Conservation (phyloP, 495 filamentous ascomycete species). For the Aspergillus haitiensis region DNA sequence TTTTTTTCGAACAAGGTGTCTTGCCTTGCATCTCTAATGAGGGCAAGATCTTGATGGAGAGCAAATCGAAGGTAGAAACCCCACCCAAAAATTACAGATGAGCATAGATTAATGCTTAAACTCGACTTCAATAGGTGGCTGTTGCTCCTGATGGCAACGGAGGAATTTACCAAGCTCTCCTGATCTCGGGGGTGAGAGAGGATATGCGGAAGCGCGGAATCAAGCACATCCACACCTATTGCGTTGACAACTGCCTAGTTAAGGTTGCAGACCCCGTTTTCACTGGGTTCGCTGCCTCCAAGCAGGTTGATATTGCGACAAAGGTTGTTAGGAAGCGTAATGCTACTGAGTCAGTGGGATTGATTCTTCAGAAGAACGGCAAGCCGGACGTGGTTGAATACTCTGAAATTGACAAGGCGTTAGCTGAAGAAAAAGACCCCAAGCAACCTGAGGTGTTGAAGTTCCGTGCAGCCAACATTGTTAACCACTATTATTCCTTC, state of each 20-base stretch:
- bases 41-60: conserved; percentile 93
- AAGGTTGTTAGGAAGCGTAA: conserved; percentile 98
- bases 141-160: conserved; percentile 99
- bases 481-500: conserved; percentile 99
- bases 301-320: conserved; percentile 92
- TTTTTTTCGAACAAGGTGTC: conserved; percentile 96
- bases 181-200: conserved; percentile 75
- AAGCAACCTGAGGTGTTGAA: conserved; percentile 81
- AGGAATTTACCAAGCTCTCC: conserved; percentile 90
- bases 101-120: background rate
- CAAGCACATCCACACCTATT: conserved; percentile 95
- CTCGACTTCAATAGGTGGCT: conserved; percentile 56
- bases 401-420: conserved; percentile 88
- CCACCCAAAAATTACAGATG: background rate
- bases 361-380: conserved; percentile 93
- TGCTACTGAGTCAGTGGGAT: conserved; percentile 92
- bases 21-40: conserved; percentile 97
- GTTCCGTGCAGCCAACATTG: conserved; percentile 97
- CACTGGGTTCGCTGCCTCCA: conserved; percentile 86
- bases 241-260: conserved; percentile 98
- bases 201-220: conserved; percentile 90
- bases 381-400: conserved; percentile 98
- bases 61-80: conserved; percentile 70
- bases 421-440: conserved; percentile 83
- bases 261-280: conserved; percentile 96